Conservation (phyloP, 1,284 basidiomycete genomes). For the Somion occarium region DNA sequence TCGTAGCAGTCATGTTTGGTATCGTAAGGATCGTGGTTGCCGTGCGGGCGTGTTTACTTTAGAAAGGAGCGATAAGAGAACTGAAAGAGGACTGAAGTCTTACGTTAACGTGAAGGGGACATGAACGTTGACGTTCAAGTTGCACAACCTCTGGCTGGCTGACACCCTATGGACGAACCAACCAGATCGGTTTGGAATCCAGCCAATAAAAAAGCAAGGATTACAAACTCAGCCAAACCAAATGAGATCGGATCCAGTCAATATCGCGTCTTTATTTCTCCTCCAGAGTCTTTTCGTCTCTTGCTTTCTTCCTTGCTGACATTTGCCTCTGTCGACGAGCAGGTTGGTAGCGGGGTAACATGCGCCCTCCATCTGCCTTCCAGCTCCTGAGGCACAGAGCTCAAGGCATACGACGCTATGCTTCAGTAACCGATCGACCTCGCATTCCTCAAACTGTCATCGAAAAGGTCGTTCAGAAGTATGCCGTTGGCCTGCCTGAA, state of each 20-base stretch:
- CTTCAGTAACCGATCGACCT: constrained; percentile 27
- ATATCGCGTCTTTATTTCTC: neutral
- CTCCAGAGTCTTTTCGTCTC: no score
- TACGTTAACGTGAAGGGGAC: constrained; percentile 7
- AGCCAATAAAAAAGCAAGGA: neutral
- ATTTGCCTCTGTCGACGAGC: no score
- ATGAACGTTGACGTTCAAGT: constrained; percentile 7
- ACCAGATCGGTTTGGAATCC: neutral
- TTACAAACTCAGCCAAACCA: no score
- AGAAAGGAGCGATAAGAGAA: neutral
- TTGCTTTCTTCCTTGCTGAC: no score
- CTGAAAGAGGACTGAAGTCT: neutral
- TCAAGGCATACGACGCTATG: constrained; percentile 32
- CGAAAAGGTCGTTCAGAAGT: constrained; percentile 97
- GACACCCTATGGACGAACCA: neutral
- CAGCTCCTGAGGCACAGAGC: no score
- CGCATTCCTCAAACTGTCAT: constrained; percentile 82
- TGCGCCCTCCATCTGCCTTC: no score
- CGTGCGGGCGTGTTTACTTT: constrained; percentile 15
- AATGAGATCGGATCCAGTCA: neutral
- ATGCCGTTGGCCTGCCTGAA: constrained; percentile 82
- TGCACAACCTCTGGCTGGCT: neutral
- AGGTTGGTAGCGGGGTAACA: no score
- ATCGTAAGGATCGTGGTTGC: constrained; percentile 16
- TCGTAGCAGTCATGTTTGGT: constrained; percentile 7